A percentile compares a stretch with the other conserved stretches of the same genome.
phyloP scores from a whole-genome alignment of 768 basidiomycete species.

The Multifurca ochricompacta region DNA sequence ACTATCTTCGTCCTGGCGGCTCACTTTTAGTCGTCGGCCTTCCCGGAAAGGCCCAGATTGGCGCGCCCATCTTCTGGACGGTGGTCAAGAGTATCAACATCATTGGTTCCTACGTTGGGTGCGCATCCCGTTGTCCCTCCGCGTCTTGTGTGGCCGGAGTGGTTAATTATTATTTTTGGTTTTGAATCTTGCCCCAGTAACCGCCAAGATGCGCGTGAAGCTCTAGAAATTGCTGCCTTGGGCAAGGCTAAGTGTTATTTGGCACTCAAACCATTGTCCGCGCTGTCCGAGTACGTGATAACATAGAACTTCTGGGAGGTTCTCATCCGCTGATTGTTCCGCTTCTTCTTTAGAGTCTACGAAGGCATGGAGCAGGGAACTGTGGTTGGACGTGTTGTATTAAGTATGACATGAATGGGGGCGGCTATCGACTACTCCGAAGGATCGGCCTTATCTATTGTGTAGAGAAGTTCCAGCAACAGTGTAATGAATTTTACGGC shows the following conservation, averaged over 20 bases:
- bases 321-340: not conserved
- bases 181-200: conserved; percentile 48
- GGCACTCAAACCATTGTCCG: conserved; percentile 37
- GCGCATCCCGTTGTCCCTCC: not conserved
- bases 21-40: conserved; percentile 75
- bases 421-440: not conserved
- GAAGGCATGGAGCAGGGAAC: conserved; percentile 33
- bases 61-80: conserved; percentile 63
- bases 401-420: conserved; percentile 6
- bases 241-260: conserved; percentile 64
- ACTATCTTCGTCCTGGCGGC: conserved; percentile 69
- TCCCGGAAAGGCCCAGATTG: conserved; percentile 46
- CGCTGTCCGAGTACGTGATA: conserved; percentile 44
- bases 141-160: no score
- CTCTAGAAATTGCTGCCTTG: conserved; percentile 63
- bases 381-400: conserved; percentile 7
- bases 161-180: not conserved
- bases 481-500: not conserved
- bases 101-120: conserved; percentile 38
- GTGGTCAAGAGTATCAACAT: conserved; percentile 58
- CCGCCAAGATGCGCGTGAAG: conserved; percentile 78
- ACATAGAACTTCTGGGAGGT: not conserved
- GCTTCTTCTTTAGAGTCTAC: conserved; percentile 30
- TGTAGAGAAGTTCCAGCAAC: not conserved
- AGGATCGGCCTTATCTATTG: not conserved